Evolutionary conservation across 345 rosid genomes (phyloP).

Genomic region (Balakata baccata): DNA sequence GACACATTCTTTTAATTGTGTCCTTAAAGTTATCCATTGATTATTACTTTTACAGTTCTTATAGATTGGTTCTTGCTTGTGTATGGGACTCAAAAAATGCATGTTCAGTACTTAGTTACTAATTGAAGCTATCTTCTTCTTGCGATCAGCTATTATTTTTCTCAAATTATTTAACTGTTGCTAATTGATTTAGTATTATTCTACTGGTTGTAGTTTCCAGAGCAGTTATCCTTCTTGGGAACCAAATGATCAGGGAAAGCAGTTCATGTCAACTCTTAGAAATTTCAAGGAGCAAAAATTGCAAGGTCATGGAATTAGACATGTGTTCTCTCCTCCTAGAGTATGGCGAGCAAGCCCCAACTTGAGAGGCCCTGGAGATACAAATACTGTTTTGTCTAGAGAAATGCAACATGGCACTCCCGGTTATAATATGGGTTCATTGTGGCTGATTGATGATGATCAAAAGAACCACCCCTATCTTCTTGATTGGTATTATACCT

Average conservation of each 20-base stretch:
- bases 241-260: slow-evolving; percentile 75
- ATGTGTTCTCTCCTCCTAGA: slow-evolving; percentile 41
- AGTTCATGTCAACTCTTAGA: slow-evolving; percentile 64
- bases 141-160: neutral
- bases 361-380: slow-evolving; percentile 39
- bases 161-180: neutral
- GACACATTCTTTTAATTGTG: neutral
- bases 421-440: slow-evolving; percentile 48
- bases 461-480: slow-evolving; percentile 75
- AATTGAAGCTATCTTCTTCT: neutral
- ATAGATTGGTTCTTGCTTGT: neutral
- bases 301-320: slow-evolving; percentile 46
- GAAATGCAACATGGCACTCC: slow-evolving; percentile 42
- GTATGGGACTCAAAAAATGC: neutral
- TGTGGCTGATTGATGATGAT: slow-evolving; percentile 65
- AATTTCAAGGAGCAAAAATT: slow-evolving; percentile 74
- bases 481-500: slow-evolving; percentile 84
- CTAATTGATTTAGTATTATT: neutral
- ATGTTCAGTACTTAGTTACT: neutral
- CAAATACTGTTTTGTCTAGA: slow-evolving; percentile 43
- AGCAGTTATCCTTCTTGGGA: slow-evolving; percentile 89
- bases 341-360: slow-evolving; percentile 46
- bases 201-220: slow-evolving; percentile 65
- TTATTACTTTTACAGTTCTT: neutral
- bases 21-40: neutral